Evolutionary conservation across 768 basidiomycete genomes (phyloP), one percentile per base, ranked within the genome.

Genomic region (Boletus bicolor): DNA sequence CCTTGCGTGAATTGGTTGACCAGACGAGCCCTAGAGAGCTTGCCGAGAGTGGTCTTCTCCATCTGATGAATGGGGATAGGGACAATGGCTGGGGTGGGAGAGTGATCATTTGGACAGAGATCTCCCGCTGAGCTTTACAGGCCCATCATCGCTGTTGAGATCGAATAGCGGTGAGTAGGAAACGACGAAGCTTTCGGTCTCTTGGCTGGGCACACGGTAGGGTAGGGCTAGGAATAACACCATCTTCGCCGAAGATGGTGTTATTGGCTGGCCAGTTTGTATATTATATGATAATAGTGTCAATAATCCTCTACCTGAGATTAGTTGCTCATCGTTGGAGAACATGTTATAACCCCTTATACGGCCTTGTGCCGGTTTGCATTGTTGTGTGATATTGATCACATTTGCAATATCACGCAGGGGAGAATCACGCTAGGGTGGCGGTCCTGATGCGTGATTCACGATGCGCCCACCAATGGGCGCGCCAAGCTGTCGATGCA

Each of bases 1-100:
- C 77, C 77, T 35, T 72, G 63, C 43, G 71, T 67, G 58, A 76
- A 76, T 4, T 69, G 67, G 30, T 64, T 68, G 12, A 71, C 52
- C n/a, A 78, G 72, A 48, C 69, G 66, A 19, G 76, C 67, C 11
- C 71, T 69, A 4, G 76, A 78, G n/a, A 79, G 69, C 51, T 79
- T 79, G n/a, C 77, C 77, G 4, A 79, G 69, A 0, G 77, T 74
- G 0, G 77, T 76, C 61, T 74, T 77, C 52, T 74, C 72, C 64
- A 76, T 76, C 19, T 65, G 66, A 19, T 67, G 61, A 2, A 62
- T 55, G 6, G 76, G 72, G 5, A 50, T 30, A 6, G 49, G 49
- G 28, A 50, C 7, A n/a, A 50, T 39, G 37, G 49, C n/a, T 50
- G 49, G 10, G 49, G 37, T 14, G 49, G 49, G 4, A 50, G 49